phyloP scores from a whole-genome alignment of 164 flowering plant genomes.

The Magnolia changhungtana region DNA sequence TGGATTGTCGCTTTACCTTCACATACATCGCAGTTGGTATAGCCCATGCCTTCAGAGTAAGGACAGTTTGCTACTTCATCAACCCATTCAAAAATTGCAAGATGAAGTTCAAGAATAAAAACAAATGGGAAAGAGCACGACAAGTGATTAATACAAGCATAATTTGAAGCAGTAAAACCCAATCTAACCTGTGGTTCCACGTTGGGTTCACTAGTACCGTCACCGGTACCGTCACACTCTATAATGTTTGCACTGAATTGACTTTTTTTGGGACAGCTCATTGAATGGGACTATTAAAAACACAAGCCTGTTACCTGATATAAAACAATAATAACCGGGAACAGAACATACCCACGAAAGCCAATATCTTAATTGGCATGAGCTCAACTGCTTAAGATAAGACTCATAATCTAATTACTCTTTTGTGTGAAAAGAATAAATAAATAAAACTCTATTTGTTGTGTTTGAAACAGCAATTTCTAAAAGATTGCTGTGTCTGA shows the following conservation, averaged over 20 bases:
- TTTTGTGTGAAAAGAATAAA: no score
- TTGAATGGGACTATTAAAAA: no score
- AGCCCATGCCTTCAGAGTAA: constrained; percentile 84
- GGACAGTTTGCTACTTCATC: constrained; percentile 79
- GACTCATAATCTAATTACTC: no score
- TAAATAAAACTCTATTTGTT: no score
- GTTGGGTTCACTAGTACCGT: constrained; percentile 92
- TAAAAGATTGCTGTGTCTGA: no score
- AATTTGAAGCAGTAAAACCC: background rate
- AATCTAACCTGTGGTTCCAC: constrained; percentile 71
- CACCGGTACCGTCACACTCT: constrained; percentile 55
- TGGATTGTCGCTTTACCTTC: constrained; percentile 31
- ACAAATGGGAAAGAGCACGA: background rate
- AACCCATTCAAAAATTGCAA: constrained; percentile 91
- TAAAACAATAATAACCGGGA: no score
- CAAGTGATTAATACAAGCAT: background rate
- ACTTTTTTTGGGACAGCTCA: no score
- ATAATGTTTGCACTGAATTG: constrained; percentile 13
- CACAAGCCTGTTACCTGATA: no score
- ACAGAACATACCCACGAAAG: no score
- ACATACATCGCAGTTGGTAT: constrained; percentile 66
- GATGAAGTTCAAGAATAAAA: background rate
- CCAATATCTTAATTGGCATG: no score
- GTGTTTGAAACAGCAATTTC: no score
- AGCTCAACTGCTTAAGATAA: no score